Conservation (phyloP, 2,329 filamentous ascomycete genomes). For the Stylonectria norvegica region DNA sequence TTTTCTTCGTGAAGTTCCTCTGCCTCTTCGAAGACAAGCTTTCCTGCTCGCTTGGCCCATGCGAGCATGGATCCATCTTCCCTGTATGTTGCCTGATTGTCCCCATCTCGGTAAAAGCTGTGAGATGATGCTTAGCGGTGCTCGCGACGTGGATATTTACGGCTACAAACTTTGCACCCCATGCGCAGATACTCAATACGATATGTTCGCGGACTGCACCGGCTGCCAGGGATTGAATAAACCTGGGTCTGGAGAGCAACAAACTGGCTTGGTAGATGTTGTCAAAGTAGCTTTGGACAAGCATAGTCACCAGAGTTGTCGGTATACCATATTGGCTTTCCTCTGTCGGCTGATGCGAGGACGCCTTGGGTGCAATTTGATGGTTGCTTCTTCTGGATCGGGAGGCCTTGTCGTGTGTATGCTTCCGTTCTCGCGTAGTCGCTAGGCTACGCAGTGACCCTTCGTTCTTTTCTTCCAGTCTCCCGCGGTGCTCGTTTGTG, state of each 20-base stretch:
- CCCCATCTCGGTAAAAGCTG: constrained; percentile 15
- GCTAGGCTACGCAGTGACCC: background rate
- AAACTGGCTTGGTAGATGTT: constrained; percentile 17
- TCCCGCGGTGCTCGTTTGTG: background rate
- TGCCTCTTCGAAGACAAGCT: constrained; percentile 8
- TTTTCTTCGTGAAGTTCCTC: constrained; percentile 15
- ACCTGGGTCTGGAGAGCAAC: constrained; percentile 4
- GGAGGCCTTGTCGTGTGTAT: background rate
- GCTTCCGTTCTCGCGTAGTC: background rate
- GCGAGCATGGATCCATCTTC: constrained; percentile 1
- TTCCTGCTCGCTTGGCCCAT: constrained; percentile 16
- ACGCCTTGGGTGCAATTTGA: background rate
- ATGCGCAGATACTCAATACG: constrained; percentile 14
- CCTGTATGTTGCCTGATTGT: background rate
- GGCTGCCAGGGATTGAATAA: background rate
- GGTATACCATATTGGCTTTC: background rate
- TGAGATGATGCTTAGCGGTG: background rate
- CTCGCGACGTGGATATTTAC: rapidly evolving
- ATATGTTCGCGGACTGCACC: constrained; percentile 2
- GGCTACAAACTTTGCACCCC: constrained; percentile 18
- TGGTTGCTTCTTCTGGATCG: background rate
- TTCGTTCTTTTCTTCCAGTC: background rate
- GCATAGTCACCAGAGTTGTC: background rate
- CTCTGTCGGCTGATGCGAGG: background rate
- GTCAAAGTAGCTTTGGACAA: constrained; percentile 12